Conservation (phyloP, 257 asterid genomes). For the Fraxinus excelsior region DNA sequence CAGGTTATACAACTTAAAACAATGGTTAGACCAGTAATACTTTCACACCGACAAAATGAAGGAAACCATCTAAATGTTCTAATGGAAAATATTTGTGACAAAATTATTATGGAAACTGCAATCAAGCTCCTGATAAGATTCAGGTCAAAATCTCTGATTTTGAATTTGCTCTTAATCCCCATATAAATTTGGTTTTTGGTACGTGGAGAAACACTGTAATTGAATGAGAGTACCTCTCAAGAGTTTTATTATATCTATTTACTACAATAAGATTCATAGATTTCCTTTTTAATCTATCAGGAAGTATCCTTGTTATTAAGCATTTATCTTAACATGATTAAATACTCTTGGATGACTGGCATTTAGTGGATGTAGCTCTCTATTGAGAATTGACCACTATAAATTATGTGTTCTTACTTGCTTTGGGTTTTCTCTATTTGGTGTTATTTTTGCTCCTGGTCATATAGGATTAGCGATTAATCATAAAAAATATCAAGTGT, state of each 20-base stretch:
- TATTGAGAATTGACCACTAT: neutral
- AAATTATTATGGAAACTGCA: neutral
- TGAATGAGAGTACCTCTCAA: no score
- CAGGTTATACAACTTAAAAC: neutral
- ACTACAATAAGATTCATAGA: no score
- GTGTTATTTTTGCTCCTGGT: neutral
- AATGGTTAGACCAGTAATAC: neutral
- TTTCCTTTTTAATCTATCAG: no score
- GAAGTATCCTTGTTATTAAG: neutral
- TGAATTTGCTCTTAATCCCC: neutral
- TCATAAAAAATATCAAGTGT: neutral
- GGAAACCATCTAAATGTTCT: neutral
- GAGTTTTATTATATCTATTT: no score
- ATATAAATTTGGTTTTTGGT: neutral
- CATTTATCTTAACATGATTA: neutral
- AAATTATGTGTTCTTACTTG: neutral
- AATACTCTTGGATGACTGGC: neutral
- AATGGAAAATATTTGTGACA: neutral
- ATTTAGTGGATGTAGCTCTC: neutral
- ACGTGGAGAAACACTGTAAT: neutral
- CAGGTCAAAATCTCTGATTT: neutral
- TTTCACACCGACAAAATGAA: neutral
- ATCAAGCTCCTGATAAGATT: neutral
- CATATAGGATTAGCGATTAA: neutral
- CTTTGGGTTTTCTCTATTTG: neutral